Evolutionary conservation across 2,329 filamentous ascomycete species (phyloP).

Genomic region (Fusarium fracticaudum): DNA sequence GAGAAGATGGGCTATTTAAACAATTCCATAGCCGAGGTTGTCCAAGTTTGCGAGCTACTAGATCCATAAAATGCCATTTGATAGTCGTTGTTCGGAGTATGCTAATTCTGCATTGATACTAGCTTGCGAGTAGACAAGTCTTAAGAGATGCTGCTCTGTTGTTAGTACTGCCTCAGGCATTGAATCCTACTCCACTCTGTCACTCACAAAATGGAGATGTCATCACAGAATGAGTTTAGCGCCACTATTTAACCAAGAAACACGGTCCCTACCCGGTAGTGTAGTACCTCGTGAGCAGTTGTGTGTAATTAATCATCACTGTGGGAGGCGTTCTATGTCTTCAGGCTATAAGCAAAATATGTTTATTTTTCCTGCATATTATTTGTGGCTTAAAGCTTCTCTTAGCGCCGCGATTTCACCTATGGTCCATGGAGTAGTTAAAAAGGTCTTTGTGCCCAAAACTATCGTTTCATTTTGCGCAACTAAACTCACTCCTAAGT

Average conservation of each 20-base stretch:
- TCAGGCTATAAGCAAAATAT: neutral
- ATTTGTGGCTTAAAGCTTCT: neutral
- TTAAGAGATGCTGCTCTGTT: neutral
- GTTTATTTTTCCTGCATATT: rapidly evolving
- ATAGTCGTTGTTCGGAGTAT: rapidly evolving
- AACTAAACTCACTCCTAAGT: too few relatives aligned
- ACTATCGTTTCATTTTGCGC: too few relatives aligned
- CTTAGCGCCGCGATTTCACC: neutral
- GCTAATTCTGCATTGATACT: neutral
- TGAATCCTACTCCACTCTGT: rapidly evolving
- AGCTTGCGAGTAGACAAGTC: neutral
- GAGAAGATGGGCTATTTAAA: neutral
- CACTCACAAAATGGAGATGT: neutral
- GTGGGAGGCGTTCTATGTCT: neutral
- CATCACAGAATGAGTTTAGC: neutral
- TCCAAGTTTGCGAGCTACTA: neutral
- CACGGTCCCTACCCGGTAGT: neutral
- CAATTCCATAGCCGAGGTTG: neutral
- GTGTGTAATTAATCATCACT: neutral
- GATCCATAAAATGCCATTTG: neutral
- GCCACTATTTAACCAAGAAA: neutral
- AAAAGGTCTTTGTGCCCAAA: too few relatives aligned
- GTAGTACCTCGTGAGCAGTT: neutral
- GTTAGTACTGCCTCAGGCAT: neutral
- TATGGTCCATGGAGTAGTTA: too few relatives aligned